These are phyloP conservation scores for Stephanodiscus triporus DNA, from an alignment of 108 stramenopile genomes.

Conservation along the genomic window DNA sequence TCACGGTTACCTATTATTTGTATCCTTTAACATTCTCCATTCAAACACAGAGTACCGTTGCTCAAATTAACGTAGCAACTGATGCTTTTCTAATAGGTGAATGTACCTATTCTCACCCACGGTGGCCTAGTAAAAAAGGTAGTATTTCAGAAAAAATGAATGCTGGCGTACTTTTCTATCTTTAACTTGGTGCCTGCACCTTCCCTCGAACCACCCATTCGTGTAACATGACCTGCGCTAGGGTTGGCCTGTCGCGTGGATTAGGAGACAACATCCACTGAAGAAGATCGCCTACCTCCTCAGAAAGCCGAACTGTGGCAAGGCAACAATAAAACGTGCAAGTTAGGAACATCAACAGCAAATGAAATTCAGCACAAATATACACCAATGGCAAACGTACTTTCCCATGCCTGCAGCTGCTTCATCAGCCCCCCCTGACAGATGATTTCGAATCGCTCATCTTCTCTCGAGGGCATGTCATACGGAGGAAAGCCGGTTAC, in stretches of 20 bases:
- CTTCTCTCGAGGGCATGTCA: conserved; percentile 72
- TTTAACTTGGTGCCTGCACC: conserved; percentile 9
- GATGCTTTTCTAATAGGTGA: too few species aligned
- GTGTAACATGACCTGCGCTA: conserved; percentile 60
- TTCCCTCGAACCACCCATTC: conserved; percentile 57
- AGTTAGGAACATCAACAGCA: conserved; percentile 3
- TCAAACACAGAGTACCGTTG: too few species aligned
- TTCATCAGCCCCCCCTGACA: conserved; percentile 61
- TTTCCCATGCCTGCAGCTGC: conserved; percentile 78
- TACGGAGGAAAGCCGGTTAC: conserved; percentile 94
- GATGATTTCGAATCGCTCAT: conserved; percentile 87
- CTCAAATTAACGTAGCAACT: too few species aligned
- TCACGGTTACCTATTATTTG: too few species aligned
- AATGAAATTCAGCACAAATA: neutral
- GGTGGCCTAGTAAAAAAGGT: too few species aligned
- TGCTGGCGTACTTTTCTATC: too few species aligned
- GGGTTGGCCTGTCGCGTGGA: conserved; percentile 54
- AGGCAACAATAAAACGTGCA: neutral
- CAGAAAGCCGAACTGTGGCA: conserved; percentile 40
- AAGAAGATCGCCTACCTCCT: conserved; percentile 48
- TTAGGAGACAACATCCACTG: conserved; percentile 60
- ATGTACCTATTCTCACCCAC: too few species aligned
- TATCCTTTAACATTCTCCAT: too few species aligned
- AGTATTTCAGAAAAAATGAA: too few species aligned
- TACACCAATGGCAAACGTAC: conserved; percentile 18